Evolutionary conservation across 768 basidiomycete genomes (phyloP).

Genomic region (Vishniacozyma victoriae): DNA sequence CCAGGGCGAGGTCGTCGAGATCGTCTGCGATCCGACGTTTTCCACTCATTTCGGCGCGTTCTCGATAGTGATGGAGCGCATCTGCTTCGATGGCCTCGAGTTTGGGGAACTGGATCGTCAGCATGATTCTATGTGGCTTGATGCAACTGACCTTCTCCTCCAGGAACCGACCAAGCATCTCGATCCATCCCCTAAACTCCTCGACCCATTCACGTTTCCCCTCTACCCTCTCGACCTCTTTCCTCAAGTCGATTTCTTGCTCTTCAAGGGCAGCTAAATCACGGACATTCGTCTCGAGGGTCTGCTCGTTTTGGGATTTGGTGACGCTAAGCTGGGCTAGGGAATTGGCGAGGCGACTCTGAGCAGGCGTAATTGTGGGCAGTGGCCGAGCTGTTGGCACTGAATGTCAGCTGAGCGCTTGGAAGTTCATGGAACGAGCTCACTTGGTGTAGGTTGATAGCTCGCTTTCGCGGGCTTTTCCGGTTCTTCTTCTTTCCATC

Average conservation of each 20-base stretch:
- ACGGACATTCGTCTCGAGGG: slow-evolving; percentile 32
- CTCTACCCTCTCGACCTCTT: slow-evolving; percentile 47
- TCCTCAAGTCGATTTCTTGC: slow-evolving; percentile 48
- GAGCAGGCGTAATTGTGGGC: slow-evolving; percentile 45
- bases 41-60: slow-evolving; percentile 64
- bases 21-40: slow-evolving; percentile 69
- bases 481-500: slow-evolving; percentile 19
- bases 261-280: slow-evolving; percentile 45
- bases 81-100: slow-evolving; percentile 49
- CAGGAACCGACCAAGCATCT: slow-evolving; percentile 49
- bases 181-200: slow-evolving; percentile 49
- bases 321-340: slow-evolving; percentile 34
- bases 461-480: slow-evolving; percentile 23
- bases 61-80: slow-evolving; percentile 63
- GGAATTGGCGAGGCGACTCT: slow-evolving; percentile 44
- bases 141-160: slow-evolving; percentile 49
- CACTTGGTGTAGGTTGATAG: slow-evolving; percentile 47
- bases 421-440: slow-evolving; percentile 7
- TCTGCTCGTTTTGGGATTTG: slow-evolving; percentile 33
- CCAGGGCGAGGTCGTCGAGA: slow-evolving; percentile 67
- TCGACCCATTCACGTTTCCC: slow-evolving; percentile 50
- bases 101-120: slow-evolving; percentile 44
- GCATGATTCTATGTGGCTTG: not conserved
- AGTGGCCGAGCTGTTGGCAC: slow-evolving; percentile 47
- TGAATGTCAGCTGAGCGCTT: slow-evolving; percentile 13